These are phyloP conservation scores for Pisolithus marmoratus DNA, from an alignment of 768 basidiomycete species.

Conservation along the genomic window DNA sequence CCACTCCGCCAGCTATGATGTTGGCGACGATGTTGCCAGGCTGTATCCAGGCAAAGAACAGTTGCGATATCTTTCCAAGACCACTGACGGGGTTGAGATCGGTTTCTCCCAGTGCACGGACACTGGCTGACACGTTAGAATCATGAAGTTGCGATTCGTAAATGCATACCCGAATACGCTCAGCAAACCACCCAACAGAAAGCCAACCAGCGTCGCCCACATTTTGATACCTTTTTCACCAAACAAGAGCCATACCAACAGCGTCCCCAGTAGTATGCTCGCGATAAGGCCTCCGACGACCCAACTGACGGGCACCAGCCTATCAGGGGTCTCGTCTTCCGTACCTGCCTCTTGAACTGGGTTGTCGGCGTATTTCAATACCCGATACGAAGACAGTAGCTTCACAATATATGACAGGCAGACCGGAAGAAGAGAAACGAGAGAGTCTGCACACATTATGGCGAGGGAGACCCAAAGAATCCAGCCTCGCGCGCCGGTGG, in stretches of 20 bases:
- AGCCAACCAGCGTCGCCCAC: constrained; percentile 89
- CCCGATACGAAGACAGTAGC: constrained; percentile 25
- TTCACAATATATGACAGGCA: constrained; percentile 44
- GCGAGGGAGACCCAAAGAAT: constrained; percentile 95
- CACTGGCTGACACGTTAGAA: constrained; percentile 39
- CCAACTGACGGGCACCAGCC: constrained; percentile 80
- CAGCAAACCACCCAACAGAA: constrained; percentile 74
- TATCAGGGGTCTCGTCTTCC: constrained; percentile 71
- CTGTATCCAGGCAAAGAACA: constrained; percentile 91
- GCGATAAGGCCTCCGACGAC: constrained; percentile 59
- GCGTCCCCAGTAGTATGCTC: constrained; percentile 64
- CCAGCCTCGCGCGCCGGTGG: constrained; percentile 88
- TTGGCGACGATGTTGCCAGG: constrained; percentile 97
- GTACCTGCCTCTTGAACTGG: constrained; percentile 35
- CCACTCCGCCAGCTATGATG: constrained; percentile 94
- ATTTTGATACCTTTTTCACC: constrained; percentile 89
- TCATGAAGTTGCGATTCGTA: neutral
- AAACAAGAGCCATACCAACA: constrained; percentile 85
- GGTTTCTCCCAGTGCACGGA: constrained; percentile 92
- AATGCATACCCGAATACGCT: constrained; percentile 76
- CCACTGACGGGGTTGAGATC: constrained; percentile 92
- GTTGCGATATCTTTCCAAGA: constrained; percentile 89
- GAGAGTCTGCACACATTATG: constrained; percentile 90
- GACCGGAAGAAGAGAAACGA: constrained; percentile 82
- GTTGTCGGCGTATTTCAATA: constrained; percentile 21